These are phyloP conservation scores for Solanum paucissectum DNA, from an alignment of 257 asterid species.

Conservation along the genomic window DNA sequence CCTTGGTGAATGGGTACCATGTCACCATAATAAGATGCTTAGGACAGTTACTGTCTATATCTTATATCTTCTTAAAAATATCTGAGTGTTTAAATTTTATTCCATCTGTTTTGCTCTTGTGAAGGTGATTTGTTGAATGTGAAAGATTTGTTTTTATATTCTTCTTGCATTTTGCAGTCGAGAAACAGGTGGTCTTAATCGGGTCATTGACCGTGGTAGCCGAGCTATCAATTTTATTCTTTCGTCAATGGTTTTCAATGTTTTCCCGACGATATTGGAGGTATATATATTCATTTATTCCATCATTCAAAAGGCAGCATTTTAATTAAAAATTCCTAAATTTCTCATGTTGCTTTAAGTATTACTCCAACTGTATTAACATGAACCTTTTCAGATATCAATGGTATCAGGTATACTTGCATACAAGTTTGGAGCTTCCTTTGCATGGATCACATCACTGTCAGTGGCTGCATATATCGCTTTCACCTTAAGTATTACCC, in stretches of 20 bases:
- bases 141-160: background rate
- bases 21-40: background rate
- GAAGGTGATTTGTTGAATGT: background rate
- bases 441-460: slow-evolving; percentile 91
- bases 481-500: slow-evolving; percentile 80
- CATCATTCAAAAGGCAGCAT: background rate
- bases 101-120: background rate
- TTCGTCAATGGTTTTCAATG: slow-evolving; percentile 92
- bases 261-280: slow-evolving; percentile 88
- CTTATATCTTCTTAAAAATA: background rate
- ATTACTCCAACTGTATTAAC: slow-evolving; percentile 20
- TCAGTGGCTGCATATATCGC: slow-evolving; percentile 76
- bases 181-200: slow-evolving; percentile 93
- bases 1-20: background rate
- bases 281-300: slow-evolving; percentile 17
- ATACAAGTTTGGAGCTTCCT: slow-evolving; percentile 92
- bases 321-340: background rate
- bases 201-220: slow-evolving; percentile 95
- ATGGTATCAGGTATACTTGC: slow-evolving; percentile 98
- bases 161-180: slow-evolving; percentile 47
- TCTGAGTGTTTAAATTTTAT: background rate
- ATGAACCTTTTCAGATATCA: slow-evolving; percentile 60
- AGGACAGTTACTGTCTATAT: background rate
- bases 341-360: background rate
- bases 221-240: slow-evolving; percentile 96